A percentile compares a stretch with the other conserved stretches of the same genome.
Evolutionary conservation across 345 rosid genomes (phyloP).

Genomic region (Dovyalis caffra): DNA sequence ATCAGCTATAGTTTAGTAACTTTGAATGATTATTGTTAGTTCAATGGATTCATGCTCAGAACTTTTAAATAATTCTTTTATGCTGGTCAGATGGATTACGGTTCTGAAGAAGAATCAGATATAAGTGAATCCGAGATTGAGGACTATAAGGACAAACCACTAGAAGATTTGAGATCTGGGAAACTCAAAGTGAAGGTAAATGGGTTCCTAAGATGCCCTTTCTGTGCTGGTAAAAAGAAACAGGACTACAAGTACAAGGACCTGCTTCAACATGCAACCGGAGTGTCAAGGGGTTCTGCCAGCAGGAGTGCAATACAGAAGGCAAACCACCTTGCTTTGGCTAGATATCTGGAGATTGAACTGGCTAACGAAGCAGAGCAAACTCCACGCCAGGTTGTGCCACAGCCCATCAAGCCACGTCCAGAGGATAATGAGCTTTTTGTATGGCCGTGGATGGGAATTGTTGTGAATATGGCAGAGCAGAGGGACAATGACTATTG

Average conservation of each 20-base stretch:
- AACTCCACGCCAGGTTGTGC: conserved; percentile 20
- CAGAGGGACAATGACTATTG: conserved; percentile 43
- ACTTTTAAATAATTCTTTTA: not conserved
- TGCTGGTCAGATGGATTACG: conserved; percentile 44
- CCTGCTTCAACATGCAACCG: conserved; percentile 79
- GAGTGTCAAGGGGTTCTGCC: conserved; percentile 77
- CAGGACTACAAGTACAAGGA: conserved; percentile 78
- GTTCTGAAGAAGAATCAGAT: conserved; percentile 79
- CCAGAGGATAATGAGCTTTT: conserved; percentile 39
- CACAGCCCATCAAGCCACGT: conserved; percentile 24
- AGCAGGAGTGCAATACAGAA: conserved; percentile 67
- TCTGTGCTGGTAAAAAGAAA: conserved; percentile 86
- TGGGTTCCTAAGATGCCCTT: conserved; percentile 71
- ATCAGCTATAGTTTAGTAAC: no score
- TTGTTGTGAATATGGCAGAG: conserved; percentile 41
- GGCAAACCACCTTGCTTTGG: conserved; percentile 76
- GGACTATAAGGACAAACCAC: conserved; percentile 57
- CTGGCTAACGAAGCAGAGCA: conserved; percentile 51
- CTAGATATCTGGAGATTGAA: conserved; percentile 59
- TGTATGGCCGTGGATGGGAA: conserved; percentile 92
- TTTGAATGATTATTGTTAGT: not conserved
- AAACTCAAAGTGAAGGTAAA: conserved; percentile 56
- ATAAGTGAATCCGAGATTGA: conserved; percentile 76
- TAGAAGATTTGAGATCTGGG: conserved; percentile 46
- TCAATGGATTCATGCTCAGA: no score